Conservation (phyloP, 805 yeast species). For the Ogataea corticis region DNA sequence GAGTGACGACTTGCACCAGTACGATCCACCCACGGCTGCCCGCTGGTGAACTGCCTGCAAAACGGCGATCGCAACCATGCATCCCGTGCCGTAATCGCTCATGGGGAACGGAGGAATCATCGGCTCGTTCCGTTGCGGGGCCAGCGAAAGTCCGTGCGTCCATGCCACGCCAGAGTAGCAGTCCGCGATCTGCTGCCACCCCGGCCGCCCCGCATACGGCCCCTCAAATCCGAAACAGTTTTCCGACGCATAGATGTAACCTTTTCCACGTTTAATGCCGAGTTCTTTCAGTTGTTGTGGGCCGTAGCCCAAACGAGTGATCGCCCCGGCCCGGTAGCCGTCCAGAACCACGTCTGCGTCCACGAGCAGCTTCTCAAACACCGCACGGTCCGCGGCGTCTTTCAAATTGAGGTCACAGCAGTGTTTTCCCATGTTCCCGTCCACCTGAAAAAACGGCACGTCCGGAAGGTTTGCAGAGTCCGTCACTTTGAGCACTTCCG, state of each 20-base stretch:
- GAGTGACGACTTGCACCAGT: constrained; percentile 34
- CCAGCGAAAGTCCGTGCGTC: constrained; percentile 31
- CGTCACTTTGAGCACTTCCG: constrained; percentile 33
- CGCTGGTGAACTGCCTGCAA: constrained; percentile 32
- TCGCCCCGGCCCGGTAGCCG: constrained; percentile 36
- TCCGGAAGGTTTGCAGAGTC: constrained; percentile 33
- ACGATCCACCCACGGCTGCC: constrained; percentile 33
- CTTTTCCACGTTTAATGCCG: constrained; percentile 33
- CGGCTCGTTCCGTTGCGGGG: constrained; percentile 31
- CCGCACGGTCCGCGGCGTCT: constrained; percentile 26
- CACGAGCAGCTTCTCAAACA: constrained; percentile 30
- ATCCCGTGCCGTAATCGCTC: constrained; percentile 40
- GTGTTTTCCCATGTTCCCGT: constrained; percentile 38
- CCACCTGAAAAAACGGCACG: constrained; percentile 38
- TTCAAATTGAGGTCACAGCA: constrained; percentile 34
- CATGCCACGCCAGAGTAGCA: constrained; percentile 37
- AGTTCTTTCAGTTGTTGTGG: constrained; percentile 29
- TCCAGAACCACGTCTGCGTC: constrained; percentile 37
- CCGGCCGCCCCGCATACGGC: constrained; percentile 34
- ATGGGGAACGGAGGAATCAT: constrained; percentile 39
- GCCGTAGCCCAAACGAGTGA: constrained; percentile 34
- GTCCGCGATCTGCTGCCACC: constrained; percentile 41
- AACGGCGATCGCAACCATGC: constrained; percentile 36
- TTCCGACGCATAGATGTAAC: constrained; percentile 36
- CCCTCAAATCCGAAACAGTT: constrained; percentile 35